Conservation (phyloP, 495 filamentous ascomycete genomes). For the Geoglossum glabrum region DNA sequence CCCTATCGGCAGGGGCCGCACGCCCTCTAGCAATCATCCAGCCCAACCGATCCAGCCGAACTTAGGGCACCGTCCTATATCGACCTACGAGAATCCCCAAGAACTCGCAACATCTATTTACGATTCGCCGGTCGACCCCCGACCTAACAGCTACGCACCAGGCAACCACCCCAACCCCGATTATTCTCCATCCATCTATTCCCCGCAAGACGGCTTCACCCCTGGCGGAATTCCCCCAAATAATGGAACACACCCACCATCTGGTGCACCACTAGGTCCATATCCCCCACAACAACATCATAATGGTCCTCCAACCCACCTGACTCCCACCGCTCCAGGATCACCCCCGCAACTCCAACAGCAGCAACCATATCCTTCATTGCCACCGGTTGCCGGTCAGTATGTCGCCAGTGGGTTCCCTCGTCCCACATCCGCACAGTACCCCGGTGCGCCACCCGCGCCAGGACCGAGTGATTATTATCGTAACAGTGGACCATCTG, state of each 20-base stretch:
- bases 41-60: slow-evolving; percentile 16
- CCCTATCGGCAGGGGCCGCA: neutral
- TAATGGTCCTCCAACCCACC: neutral
- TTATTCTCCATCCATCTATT: slow-evolving; percentile 40
- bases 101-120: slow-evolving; percentile 73
- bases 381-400: no score
- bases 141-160: slow-evolving; percentile 16
- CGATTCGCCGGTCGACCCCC: slow-evolving; percentile 52
- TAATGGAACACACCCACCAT: neutral
- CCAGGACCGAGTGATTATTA: neutral
- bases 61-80: slow-evolving; percentile 39
- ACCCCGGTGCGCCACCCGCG: neutral
- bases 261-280: neutral
- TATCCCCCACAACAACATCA: neutral
- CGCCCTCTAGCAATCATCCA: neutral
- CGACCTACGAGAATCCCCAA: slow-evolving; percentile 58
- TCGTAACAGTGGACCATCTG: neutral
- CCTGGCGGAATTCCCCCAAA: neutral
- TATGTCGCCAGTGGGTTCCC: neutral
- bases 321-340: neutral
- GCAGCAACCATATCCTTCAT: neutral
- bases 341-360: neutral
- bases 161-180: slow-evolving; percentile 26
- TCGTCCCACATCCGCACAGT: neutral
- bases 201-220: slow-evolving; percentile 29